A percentile compares a stretch with the other conserved stretches of the same genome.
phyloP scores from a whole-genome alignment of 129 eudicot genomes.

The Artemisia argyi region DNA sequence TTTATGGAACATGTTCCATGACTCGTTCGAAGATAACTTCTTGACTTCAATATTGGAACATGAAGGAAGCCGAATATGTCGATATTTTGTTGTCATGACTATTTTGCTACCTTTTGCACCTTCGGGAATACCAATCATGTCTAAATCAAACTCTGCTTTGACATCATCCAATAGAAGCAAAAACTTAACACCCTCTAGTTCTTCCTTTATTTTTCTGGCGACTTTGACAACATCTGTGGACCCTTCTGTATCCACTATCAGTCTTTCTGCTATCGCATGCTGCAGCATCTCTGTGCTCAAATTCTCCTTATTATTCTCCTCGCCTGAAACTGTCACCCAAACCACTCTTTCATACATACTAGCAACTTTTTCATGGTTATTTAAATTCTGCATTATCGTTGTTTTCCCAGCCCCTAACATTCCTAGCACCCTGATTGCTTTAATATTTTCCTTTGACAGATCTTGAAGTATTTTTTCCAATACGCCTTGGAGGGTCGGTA shows the following conservation, averaged over 20 bases:
- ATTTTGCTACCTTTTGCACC: slow-evolving; percentile 32
- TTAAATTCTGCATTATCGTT: slow-evolving; percentile 35
- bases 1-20: slow-evolving; percentile 35
- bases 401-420: slow-evolving; percentile 41
- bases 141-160: slow-evolving; percentile 30
- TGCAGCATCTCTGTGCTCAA: slow-evolving; percentile 34
- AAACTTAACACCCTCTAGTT: slow-evolving; percentile 23
- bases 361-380: slow-evolving; percentile 40
- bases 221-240: slow-evolving; percentile 11
- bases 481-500: slow-evolving; percentile 26
- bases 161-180: slow-evolving; percentile 39
- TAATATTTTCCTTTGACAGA: slow-evolving; percentile 14
- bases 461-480: slow-evolving; percentile 23
- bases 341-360: slow-evolving; percentile 24
- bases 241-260: slow-evolving; percentile 22
- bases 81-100: slow-evolving; percentile 34
- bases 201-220: slow-evolving; percentile 17
- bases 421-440: slow-evolving; percentile 27
- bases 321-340: slow-evolving; percentile 36
- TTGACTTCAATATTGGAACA: slow-evolving; percentile 28
- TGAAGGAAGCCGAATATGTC: slow-evolving; percentile 22
- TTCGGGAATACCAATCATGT: slow-evolving; percentile 28
- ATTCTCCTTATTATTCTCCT: slow-evolving; percentile 29
- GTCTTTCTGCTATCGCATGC: slow-evolving; percentile 28
- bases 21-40: slow-evolving; percentile 23